phyloP scores from a whole-genome alignment of 2,329 filamentous ascomycete species.

The Ceratocystis ficicola region DNA sequence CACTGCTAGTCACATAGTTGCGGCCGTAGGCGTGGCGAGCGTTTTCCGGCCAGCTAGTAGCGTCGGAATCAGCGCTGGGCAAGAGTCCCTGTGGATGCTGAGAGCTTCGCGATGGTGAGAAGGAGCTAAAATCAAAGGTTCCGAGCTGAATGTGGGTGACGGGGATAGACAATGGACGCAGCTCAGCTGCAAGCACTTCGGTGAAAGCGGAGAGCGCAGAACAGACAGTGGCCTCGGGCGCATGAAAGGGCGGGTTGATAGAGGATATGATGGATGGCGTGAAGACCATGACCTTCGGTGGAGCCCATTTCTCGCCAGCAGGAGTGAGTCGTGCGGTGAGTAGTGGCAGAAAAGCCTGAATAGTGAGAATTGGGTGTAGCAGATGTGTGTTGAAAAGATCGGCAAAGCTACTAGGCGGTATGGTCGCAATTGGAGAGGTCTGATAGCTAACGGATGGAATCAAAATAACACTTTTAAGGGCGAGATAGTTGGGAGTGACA shows the following conservation, averaged over 20 bases:
- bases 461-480: constrained; percentile 67
- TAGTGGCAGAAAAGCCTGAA: constrained; percentile 78
- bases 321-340: constrained; percentile 50
- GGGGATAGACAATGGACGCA: constrained; percentile 60
- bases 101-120: constrained; percentile 37
- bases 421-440: constrained; percentile 70
- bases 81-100: constrained; percentile 30
- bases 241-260: constrained; percentile 67
- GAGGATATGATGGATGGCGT: constrained; percentile 72
- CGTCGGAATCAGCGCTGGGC: constrained; percentile 34
- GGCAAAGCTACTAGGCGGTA: constrained; percentile 71
- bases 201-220: constrained; percentile 80
- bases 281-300: constrained; percentile 60
- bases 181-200: constrained; percentile 65
- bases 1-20: constrained; percentile 47
- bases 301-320: constrained; percentile 39
- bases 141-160: constrained; percentile 85
- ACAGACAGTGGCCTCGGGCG: constrained; percentile 74
- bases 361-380: constrained; percentile 74
- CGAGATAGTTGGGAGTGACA: constrained; percentile 61
- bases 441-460: constrained; percentile 73
- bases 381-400: constrained; percentile 88
- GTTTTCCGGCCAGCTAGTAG: constrained; percentile 51
- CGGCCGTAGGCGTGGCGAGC: constrained; percentile 49
- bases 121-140: constrained; percentile 70